Percentiles rank a stretch among this genome's conserved stretches.
Conservation (phyloP, 2,329 filamentous ascomycete species). For the Aspergillus clavatus region DNA sequence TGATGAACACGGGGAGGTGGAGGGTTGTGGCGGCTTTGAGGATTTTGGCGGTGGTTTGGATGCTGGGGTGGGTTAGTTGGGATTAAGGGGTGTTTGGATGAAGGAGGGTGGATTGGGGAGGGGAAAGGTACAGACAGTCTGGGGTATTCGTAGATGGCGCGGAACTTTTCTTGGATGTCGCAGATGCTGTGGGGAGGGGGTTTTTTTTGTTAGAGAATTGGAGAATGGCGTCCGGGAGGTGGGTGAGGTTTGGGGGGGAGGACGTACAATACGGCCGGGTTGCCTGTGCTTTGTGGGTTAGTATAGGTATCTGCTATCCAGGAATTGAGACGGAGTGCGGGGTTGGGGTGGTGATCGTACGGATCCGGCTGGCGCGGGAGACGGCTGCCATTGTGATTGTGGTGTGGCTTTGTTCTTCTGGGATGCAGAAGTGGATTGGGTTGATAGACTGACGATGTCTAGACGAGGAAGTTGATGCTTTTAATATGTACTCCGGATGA, state of each 20-base stretch:
- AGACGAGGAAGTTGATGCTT: too few relatives aligned
- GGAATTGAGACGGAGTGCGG: not conserved
- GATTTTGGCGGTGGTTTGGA: slow-evolving; percentile 64
- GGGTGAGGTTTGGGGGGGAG: too few relatives aligned
- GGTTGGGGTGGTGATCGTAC: slow-evolving; percentile 16
- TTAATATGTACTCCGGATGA: too few relatives aligned
- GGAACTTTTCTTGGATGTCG: slow-evolving; percentile 92
- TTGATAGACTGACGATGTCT: too few relatives aligned
- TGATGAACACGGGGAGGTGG: slow-evolving; percentile 73
- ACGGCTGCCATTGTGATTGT: slow-evolving; percentile 15
- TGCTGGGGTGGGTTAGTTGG: slow-evolving; percentile 38
- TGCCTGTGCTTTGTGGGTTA: slow-evolving; percentile 26
- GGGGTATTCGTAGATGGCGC: slow-evolving; percentile 79
- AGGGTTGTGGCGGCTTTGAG: slow-evolving; percentile 51
- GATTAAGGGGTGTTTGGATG: not conserved
- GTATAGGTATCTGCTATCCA: too few relatives aligned
- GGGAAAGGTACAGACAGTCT: slow-evolving; percentile 56
- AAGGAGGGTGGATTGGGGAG: slow-evolving; percentile 1
- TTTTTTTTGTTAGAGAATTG: not conserved
- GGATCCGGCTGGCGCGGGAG: slow-evolving; percentile 22
- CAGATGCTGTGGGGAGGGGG: slow-evolving; percentile 86
- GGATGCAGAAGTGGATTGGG: not conserved
- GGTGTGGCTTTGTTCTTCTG: not conserved
- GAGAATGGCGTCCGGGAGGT: too few relatives aligned
- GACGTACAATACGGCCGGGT: slow-evolving; percentile 45